Evolutionary conservation across 176 grass and related monocot genomes (phyloP).

Genomic region (Puccinellia tenuiflora): DNA sequence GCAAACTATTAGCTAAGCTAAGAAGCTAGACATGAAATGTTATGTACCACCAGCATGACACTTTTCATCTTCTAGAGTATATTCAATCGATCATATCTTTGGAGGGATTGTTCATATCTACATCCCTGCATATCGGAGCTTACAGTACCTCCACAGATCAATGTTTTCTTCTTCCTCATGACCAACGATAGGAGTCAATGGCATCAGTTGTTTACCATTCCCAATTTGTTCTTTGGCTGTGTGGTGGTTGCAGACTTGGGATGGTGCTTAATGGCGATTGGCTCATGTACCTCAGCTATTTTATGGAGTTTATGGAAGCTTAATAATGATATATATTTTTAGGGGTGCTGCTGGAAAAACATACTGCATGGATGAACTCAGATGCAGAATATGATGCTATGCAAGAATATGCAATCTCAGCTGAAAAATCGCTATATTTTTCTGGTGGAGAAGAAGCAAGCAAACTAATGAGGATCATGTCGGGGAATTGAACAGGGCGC

Average conservation of each 20-base stretch:
- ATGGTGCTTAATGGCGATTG: too few relatives aligned
- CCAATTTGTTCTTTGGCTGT: neutral
- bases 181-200: neutral
- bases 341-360: neutral
- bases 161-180: neutral
- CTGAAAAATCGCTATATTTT: neutral
- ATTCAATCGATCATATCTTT: neutral
- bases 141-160: neutral
- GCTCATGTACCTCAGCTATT: too few relatives aligned
- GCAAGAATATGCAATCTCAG: neutral
- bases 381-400: neutral
- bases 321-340: neutral
- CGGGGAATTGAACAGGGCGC: neutral
- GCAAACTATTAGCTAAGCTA: too few relatives aligned
- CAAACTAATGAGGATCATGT: neutral
- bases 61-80: neutral
- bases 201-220: neutral
- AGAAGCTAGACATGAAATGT: too few relatives aligned
- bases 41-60: too few relatives aligned
- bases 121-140: neutral
- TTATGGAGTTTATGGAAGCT: neutral
- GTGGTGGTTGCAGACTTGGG: neutral
- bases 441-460: neutral
- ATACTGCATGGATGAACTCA: neutral
- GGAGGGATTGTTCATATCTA: neutral